Conservation (phyloP, 768 basidiomycete species). For the Filobasidium wieringae region DNA sequence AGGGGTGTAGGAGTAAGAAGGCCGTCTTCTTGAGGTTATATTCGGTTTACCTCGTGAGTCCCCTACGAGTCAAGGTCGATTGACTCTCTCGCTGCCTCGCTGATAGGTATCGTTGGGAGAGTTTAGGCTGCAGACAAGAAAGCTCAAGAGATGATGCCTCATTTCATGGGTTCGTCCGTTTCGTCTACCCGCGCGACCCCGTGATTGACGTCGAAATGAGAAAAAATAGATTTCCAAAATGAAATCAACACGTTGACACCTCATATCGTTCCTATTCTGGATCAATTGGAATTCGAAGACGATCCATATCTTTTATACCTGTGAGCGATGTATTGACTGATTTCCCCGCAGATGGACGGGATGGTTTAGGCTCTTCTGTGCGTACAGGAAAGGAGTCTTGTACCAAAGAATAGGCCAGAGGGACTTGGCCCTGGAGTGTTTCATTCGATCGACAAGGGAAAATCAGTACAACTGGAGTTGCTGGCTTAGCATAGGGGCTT, state of each 20-base stretch:
- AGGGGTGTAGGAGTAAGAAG: conserved; percentile 56
- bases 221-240: conserved; percentile 31
- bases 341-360: conserved; percentile 1
- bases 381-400: conserved; percentile 63
- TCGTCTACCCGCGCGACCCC: neutral
- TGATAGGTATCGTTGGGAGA: neutral
- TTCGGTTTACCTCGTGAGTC: conserved; percentile 69
- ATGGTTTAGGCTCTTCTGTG: neutral
- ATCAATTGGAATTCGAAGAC: conserved; percentile 25
- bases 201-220: neutral
- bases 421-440: conserved; percentile 73
- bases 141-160: conserved; percentile 56
- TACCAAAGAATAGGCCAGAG: conserved; percentile 65
- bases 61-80: neutral
- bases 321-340: conserved; percentile 7
- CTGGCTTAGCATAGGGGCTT: conserved; percentile 66
- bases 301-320: conserved; percentile 36
- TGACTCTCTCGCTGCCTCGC: conserved; percentile 1
- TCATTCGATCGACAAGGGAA: conserved; percentile 59
- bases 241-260: conserved; percentile 33
- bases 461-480: conserved; percentile 91
- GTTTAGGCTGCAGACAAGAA: conserved; percentile 71
- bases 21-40: conserved; percentile 68
- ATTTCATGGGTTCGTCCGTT: conserved; percentile 55
- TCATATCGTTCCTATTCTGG: conserved; percentile 27